phyloP scores from a whole-genome alignment of 257 asterid genomes.

The Vinca minor region DNA sequence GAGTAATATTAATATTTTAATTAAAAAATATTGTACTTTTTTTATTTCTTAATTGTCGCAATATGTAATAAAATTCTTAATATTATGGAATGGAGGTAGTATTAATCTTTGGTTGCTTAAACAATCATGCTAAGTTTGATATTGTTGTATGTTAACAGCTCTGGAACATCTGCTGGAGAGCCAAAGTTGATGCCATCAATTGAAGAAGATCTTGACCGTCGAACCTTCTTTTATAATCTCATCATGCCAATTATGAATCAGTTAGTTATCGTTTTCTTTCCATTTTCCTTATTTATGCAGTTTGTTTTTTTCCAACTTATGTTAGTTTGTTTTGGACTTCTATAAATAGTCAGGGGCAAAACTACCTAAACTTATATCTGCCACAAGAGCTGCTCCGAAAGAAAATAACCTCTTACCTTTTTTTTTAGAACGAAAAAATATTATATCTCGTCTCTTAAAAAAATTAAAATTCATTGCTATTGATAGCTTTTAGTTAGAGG shows the following conservation, averaged over 20 bases:
- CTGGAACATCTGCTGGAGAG: constrained; percentile 78
- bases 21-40: too few species aligned
- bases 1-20: too few species aligned
- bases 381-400: background rate
- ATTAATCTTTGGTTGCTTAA: constrained; percentile 1
- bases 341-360: background rate
- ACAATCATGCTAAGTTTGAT: background rate
- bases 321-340: background rate
- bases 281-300: background rate
- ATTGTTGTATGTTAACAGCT: constrained; percentile 27
- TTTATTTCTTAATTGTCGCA: too few species aligned
- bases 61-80: too few species aligned
- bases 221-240: constrained; percentile 65
- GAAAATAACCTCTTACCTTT: background rate
- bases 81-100: too few species aligned
- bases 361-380: background rate
- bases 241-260: constrained; percentile 69
- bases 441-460: too few species aligned
- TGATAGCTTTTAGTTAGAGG: too few species aligned
- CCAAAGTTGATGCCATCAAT: constrained; percentile 76
- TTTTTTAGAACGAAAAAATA: too few species aligned
- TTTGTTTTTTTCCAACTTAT: background rate
- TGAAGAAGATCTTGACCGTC: constrained; percentile 68
- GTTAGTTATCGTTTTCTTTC: constrained; percentile 19
- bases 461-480: too few species aligned